phyloP scores from a whole-genome alignment of 208 protist genomes.

The Herpetomonas samuelpessoai region DNA sequence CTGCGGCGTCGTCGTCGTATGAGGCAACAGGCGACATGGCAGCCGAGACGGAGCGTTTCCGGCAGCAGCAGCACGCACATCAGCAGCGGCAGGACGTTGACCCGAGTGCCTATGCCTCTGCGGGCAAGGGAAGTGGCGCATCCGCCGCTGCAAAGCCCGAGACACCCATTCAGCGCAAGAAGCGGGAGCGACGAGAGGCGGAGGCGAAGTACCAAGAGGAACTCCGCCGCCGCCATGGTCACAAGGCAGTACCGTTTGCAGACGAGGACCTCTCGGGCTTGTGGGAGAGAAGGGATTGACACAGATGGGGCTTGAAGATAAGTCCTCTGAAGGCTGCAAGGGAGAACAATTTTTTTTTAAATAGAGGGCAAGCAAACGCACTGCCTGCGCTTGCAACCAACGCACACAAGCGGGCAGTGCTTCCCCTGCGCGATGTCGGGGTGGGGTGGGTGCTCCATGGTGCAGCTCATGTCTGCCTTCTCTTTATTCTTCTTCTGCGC shows the following conservation, averaged over 20 bases:
- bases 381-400: too few relatives aligned
- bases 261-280: slow-evolving; percentile 68
- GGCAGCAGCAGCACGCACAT: slow-evolving; percentile 2
- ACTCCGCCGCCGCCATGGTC: slow-evolving; percentile 67
- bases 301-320: background rate
- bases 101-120: slow-evolving; percentile 2
- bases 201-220: slow-evolving; percentile 74
- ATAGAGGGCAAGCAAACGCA: too few relatives aligned
- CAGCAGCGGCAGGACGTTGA: background rate
- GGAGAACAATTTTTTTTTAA: too few relatives aligned
- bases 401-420: too few relatives aligned
- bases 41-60: background rate
- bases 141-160: slow-evolving; percentile 11
- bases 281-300: slow-evolving; percentile 48
- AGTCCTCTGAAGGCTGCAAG: too few relatives aligned
- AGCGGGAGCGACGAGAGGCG: slow-evolving; percentile 51
- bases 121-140: background rate
- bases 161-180: slow-evolving; percentile 25
- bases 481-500: slow-evolving; percentile 7
- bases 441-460: too few relatives aligned
- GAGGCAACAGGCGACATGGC: background rate
- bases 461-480: slow-evolving; percentile 3
- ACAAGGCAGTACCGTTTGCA: slow-evolving; percentile 69
- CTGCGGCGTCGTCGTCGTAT: background rate
- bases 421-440: too few relatives aligned